These are phyloP conservation scores for Baorangia bicolor DNA, from an alignment of 768 basidiomycete genomes.

Conservation along the genomic window DNA sequence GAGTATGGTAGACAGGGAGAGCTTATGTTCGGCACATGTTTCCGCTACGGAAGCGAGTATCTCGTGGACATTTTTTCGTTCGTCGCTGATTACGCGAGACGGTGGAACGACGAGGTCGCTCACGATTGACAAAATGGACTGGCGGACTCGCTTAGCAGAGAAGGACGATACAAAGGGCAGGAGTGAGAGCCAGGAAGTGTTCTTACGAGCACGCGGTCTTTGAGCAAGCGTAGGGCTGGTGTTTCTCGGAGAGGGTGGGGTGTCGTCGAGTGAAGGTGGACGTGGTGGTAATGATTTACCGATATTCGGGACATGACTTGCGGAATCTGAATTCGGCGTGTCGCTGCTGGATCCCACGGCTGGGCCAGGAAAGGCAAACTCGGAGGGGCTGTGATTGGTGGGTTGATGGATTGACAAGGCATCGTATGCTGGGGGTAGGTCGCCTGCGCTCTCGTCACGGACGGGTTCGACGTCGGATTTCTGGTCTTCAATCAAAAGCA, in stretches of 20 bases:
- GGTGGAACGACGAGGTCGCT: slow-evolving; percentile 45
- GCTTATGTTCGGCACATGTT: slow-evolving; percentile 50
- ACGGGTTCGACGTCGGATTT: not conserved
- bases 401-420: not conserved
- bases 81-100: not conserved
- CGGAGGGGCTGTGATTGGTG: not conserved
- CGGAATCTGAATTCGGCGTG: too few relatives aligned
- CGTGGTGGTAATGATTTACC: not conserved
- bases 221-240: not conserved
- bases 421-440: slow-evolving; percentile 19
- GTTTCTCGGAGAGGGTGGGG: not conserved
- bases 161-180: slow-evolving; percentile 27
- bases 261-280: not conserved
- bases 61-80: slow-evolving; percentile 22
- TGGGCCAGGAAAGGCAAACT: not conserved
- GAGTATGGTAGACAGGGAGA: slow-evolving; percentile 37
- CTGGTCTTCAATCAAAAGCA: not conserved
- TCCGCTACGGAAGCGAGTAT: slow-evolving; percentile 62
- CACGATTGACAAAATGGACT: slow-evolving; percentile 50
- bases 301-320: not conserved
- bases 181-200: slow-evolving; percentile 31
- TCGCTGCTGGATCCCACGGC: not conserved
- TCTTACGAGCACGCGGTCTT: slow-evolving; percentile 2
- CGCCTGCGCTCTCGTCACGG: not conserved
- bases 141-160: slow-evolving; percentile 45